Percentiles rank a stretch among this genome's conserved stretches.
Conservation (phyloP, 176 grass and related monocot species). For the Juncus inflexus region DNA sequence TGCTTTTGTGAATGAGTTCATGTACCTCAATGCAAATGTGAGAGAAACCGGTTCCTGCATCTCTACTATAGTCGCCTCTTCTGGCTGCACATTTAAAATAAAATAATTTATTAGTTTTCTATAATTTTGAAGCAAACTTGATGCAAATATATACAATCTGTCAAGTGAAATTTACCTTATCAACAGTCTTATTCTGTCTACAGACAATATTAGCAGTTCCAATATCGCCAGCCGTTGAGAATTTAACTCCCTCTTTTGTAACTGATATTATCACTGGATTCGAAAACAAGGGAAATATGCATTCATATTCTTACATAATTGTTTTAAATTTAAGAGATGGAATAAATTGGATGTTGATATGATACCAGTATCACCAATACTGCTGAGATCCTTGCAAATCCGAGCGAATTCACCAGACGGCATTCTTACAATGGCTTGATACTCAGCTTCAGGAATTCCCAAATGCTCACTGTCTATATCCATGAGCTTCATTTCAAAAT, state of each 20-base stretch:
- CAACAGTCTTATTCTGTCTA: slow-evolving; percentile 89
- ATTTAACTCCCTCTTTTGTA: slow-evolving; percentile 94
- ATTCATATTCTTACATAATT: not conserved
- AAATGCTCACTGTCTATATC: slow-evolving; percentile 91
- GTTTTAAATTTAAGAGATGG: not conserved
- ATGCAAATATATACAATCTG: not conserved
- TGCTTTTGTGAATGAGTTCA: slow-evolving; percentile 96
- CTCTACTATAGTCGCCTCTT: slow-evolving; percentile 71
- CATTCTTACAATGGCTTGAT: slow-evolving; percentile 89
- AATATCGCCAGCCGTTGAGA: slow-evolving; percentile 93
- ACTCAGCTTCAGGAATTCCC: slow-evolving; percentile 82
- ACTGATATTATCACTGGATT: slow-evolving; percentile 76
- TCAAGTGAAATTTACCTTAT: slow-evolving; percentile 45
- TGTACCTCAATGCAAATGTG: slow-evolving; percentile 87
- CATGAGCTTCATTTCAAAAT: slow-evolving; percentile 98
- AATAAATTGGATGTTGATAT: not conserved
- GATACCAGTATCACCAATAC: slow-evolving; percentile 76
- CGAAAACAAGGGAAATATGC: not conserved
- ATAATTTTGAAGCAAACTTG: not conserved
- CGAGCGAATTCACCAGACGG: slow-evolving; percentile 65
- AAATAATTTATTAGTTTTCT: not conserved
- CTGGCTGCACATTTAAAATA: slow-evolving; percentile 41
- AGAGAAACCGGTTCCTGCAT: slow-evolving; percentile 88
- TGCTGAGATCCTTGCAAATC: slow-evolving; percentile 95
- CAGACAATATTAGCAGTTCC: slow-evolving; percentile 89